phyloP scores from a whole-genome alignment of 768 basidiomycete species.

The Podaxis rugospora region DNA sequence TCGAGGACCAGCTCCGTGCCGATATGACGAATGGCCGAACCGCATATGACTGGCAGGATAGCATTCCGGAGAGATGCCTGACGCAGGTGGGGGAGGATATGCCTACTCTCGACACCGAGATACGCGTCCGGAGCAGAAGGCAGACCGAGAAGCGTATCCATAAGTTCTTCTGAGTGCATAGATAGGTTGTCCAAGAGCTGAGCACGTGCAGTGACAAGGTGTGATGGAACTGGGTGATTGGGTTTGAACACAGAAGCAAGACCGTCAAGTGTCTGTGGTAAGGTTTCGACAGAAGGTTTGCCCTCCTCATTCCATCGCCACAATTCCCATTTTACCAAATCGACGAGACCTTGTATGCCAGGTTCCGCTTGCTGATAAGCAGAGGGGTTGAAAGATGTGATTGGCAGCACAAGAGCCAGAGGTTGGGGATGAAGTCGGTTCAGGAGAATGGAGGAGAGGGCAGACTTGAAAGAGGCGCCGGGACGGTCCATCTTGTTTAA shows the following conservation, averaged over 20 bases:
- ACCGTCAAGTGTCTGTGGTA: constrained; percentile 48
- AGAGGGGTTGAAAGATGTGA: constrained; percentile 67
- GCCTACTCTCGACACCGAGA: constrained; percentile 47
- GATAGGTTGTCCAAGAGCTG: constrained; percentile 74
- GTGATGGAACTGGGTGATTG: constrained; percentile 64
- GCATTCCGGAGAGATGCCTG: constrained; percentile 59
- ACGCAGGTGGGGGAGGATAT: constrained; percentile 63
- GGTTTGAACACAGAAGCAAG: constrained; percentile 41
- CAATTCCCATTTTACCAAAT: constrained; percentile 79
- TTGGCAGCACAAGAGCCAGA: constrained; percentile 62
- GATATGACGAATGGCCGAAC: constrained; percentile 75
- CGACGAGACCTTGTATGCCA: constrained; percentile 80
- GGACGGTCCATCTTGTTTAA: constrained; percentile 87
- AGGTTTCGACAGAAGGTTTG: constrained; percentile 33
- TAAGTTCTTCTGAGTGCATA: constrained; percentile 77
- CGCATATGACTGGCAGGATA: constrained; percentile 77
- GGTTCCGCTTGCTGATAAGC: constrained; percentile 74
- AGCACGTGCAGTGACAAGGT: constrained; percentile 62
- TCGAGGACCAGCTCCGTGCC: constrained; percentile 81
- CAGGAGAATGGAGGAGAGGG: constrained; percentile 66
- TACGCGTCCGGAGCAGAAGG: constrained; percentile 60
- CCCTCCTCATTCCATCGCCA: constrained; percentile 69
- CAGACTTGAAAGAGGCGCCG: constrained; percentile 74
- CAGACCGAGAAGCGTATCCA: constrained; percentile 61
- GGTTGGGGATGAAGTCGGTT: constrained; percentile 77